Conservation (phyloP, 305 asterid species). For the Nicotiana rustica region DNA sequence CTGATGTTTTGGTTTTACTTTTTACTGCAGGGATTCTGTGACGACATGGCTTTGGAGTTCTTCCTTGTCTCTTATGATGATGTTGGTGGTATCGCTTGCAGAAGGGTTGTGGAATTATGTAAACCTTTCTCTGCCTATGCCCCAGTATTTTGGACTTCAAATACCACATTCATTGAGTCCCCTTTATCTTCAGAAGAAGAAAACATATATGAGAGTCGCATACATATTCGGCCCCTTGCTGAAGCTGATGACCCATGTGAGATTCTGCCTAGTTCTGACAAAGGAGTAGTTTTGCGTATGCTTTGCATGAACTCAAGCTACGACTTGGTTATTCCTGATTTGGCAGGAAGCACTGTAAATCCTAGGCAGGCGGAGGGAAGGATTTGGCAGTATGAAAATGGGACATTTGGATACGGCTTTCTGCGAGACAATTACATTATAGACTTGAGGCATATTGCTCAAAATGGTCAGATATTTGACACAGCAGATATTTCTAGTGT, state of each 20-base stretch:
- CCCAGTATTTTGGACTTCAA: constrained; percentile 86
- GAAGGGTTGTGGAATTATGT: constrained; percentile 72
- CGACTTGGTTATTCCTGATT: constrained; percentile 78
- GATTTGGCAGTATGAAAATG: constrained; percentile 78
- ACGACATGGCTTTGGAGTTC: constrained; percentile 75
- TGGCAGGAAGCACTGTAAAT: constrained; percentile 53
- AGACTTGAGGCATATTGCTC: constrained; percentile 74
- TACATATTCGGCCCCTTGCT: constrained; percentile 65
- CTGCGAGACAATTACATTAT: constrained; percentile 62
- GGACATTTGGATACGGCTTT: constrained; percentile 88
- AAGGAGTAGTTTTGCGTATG: constrained; percentile 55
- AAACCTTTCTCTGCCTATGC: constrained; percentile 52
- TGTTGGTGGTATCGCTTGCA: constrained; percentile 87
- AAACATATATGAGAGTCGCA: constrained; percentile 57
- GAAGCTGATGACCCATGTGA: constrained; percentile 49
- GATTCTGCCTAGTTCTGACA: constrained; percentile 41
- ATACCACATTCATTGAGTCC: constrained; percentile 55
- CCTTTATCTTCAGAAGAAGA: constrained; percentile 80
- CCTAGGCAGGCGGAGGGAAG: constrained; percentile 80
- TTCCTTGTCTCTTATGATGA: constrained; percentile 82
- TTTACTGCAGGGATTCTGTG: constrained; percentile 75
- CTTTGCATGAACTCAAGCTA: constrained; percentile 78
- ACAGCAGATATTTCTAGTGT: constrained; percentile 45
- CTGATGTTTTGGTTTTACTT: constrained; percentile 33
- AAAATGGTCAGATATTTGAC: constrained; percentile 66